Conservation (phyloP, 2,329 filamentous ascomycete species). For the Zasmidium citrigriseum region DNA sequence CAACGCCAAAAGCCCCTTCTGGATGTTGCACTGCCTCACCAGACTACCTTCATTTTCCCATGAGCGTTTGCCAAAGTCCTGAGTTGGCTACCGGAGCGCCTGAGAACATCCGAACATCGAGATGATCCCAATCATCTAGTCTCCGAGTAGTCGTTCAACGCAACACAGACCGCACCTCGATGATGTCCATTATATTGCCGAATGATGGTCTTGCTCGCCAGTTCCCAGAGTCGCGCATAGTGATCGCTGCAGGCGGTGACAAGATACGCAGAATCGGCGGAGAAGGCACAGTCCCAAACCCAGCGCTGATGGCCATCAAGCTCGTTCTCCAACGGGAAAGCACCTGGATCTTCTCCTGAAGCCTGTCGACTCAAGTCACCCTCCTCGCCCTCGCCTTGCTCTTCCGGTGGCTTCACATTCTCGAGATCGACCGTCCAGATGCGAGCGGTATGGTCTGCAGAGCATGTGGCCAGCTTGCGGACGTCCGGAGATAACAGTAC, state of each 20-base stretch:
- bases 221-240: slow-evolving; percentile 88
- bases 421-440: slow-evolving; percentile 90
- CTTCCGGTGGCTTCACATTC: slow-evolving; percentile 19
- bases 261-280: slow-evolving; percentile 86
- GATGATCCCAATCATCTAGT: slow-evolving; percentile 16
- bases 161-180: slow-evolving; percentile 86
- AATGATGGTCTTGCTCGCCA: slow-evolving; percentile 83
- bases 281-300: slow-evolving; percentile 98
- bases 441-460: slow-evolving; percentile 89
- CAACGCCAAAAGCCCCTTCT: too few species aligned
- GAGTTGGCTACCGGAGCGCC: too few species aligned
- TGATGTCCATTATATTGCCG: slow-evolving; percentile 95
- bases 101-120: neutral
- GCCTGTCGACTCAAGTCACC: slow-evolving; percentile 5
- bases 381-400: slow-evolving; percentile 20
- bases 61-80: too few species aligned
- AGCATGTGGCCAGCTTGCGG: slow-evolving; percentile 90
- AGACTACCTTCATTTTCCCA: too few species aligned
- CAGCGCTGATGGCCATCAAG: slow-evolving; percentile 89
- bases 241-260: slow-evolving; percentile 94
- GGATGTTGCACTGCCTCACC: too few species aligned
- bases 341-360: slow-evolving; percentile 45
- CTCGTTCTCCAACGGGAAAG: slow-evolving; percentile 80
- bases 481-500: slow-evolving; percentile 91
- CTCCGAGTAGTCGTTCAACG: slow-evolving; percentile 70